phyloP scores from a whole-genome alignment of 768 basidiomycete genomes.

The Mycena amicta region DNA sequence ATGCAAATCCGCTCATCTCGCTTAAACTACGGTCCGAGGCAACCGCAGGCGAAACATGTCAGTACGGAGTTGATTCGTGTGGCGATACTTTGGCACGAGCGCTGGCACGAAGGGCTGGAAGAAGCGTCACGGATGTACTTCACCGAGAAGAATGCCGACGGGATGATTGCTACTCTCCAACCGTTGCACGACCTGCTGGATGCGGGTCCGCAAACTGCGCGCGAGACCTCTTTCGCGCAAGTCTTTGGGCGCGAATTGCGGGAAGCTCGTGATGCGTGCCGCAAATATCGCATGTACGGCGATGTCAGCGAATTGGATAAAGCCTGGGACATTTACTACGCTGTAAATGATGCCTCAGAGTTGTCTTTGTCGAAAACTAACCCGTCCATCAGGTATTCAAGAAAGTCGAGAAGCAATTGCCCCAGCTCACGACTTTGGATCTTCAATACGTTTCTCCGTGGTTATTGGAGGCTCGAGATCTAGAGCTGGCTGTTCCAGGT shows the following conservation, averaged over 20 bases:
- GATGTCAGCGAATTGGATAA: constrained; percentile 91
- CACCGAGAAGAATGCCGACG: constrained; percentile 94
- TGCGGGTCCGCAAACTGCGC: constrained; percentile 90
- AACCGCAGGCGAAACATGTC: constrained; percentile 80
- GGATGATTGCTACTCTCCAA: constrained; percentile 92
- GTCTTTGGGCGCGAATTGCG: constrained; percentile 90
- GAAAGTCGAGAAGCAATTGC: constrained; percentile 92
- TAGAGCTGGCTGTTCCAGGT: constrained; percentile 97
- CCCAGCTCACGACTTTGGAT: constrained; percentile 85
- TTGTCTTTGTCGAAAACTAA: not conserved
- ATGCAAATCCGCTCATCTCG: no score
- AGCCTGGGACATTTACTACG: constrained; percentile 99
- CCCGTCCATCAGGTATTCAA: constrained; percentile 75
- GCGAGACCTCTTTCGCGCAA: constrained; percentile 94
- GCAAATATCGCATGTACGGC: constrained; percentile 81
- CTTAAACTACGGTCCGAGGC: no score
- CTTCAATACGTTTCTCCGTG: constrained; percentile 97
- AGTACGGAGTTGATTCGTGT: constrained; percentile 95
- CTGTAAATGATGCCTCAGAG: constrained; percentile 47
- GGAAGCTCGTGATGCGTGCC: constrained; percentile 90
- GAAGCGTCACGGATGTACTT: constrained; percentile 97
- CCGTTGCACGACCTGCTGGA: constrained; percentile 93
- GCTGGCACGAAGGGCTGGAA: constrained; percentile 98
- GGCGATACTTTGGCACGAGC: constrained; percentile 97
- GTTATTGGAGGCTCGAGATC: constrained; percentile 82